Base-by-base conservation (phyloP, 2,329 filamentous ascomycete species). In the Colletotrichum paranaense region DNA sequence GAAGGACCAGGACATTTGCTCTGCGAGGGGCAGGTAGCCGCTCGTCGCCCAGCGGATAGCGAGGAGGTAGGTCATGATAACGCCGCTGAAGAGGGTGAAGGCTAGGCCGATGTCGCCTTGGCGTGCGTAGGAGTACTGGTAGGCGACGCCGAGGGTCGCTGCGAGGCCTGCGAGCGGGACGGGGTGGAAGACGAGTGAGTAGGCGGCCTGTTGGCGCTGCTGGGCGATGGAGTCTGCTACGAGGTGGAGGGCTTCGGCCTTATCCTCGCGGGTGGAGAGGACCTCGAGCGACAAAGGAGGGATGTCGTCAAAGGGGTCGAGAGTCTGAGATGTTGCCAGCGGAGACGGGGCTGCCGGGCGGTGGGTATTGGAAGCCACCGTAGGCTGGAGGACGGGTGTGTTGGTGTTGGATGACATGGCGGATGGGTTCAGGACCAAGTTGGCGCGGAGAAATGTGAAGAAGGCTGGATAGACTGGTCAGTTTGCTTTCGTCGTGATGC, bases 141-240 rank as follows among this genome's bases (percentile, higher is more conserved):
- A 87, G 32, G 87, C 80, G 58, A 83, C 74, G 12, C 81, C 85
- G 22, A 90, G 81, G 19, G 82, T 77, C 12, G 82, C 79, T 53
- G 83, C 78, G n/a, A 91, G 82, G 8, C 86, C 81, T 26, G 86
- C 83, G 16, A 92, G 79, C 62, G 86, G 85, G 28, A 89, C 80
- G 0, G 90, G 90, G 82, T 94, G 91, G 77, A 89, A 89, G 74
- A 94, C 85, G 72, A 97, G 84, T 75, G 89, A 84, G 67, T 85
- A 84, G 55, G 91, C 89, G 24, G 93, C 91, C 9, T 88, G 84
- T 80, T 94, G 92, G 74, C 93, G 91, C 86, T 97, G 95, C 83
- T 97, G 93, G 46, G 94, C 93, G 62, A 97, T 90, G 72, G 92
- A 94, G 82, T 96, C 94, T 74, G 94, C 92, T 52, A 97, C 88